Conservation (phyloP, 1,139 yeast species). For the Maudiozyma humilis region DNA sequence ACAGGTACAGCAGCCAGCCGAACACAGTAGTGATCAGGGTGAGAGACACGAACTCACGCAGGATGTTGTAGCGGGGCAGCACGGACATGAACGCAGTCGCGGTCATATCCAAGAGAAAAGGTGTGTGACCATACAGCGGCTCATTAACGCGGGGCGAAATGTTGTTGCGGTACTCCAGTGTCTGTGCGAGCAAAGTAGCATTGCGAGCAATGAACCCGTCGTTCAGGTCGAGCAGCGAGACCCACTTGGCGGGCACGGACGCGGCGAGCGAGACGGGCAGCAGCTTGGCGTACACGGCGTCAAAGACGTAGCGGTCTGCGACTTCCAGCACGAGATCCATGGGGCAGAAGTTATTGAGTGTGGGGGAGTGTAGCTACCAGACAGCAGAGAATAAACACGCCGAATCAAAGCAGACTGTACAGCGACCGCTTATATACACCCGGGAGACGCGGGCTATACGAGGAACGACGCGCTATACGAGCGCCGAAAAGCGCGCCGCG, state of each 20-base stretch:
- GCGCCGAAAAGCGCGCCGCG: neutral
- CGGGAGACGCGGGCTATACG: neutral
- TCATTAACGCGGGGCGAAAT: conserved; percentile 17
- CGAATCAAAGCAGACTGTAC: too few relatives aligned
- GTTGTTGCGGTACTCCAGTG: conserved; percentile 15
- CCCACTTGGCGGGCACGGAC: conserved; percentile 32
- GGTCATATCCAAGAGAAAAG: conserved; percentile 43
- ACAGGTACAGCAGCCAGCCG: conserved; percentile 73
- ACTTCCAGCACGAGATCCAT: conserved; percentile 91
- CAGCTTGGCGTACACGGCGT: conserved; percentile 55
- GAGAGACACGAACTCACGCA: conserved; percentile 64
- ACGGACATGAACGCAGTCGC: conserved; percentile 52
- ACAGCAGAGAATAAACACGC: too few relatives aligned
- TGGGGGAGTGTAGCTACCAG: too few relatives aligned
- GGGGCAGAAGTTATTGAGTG: too few relatives aligned
- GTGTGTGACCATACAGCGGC: conserved; percentile 42
- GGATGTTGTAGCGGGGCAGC: conserved; percentile 58
- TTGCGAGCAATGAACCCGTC: conserved; percentile 14
- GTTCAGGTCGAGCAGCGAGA: conserved; percentile 25
- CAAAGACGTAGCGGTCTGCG: conserved; percentile 63
- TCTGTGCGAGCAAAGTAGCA: conserved; percentile 18
- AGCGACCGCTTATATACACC: neutral
- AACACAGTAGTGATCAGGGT: conserved; percentile 68
- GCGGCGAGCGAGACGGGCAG: conserved; percentile 43
- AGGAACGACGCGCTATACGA: neutral